These are phyloP conservation scores for Ustilago lituana DNA, from an alignment of 1,284 basidiomycete species.

Conservation along the genomic window DNA sequence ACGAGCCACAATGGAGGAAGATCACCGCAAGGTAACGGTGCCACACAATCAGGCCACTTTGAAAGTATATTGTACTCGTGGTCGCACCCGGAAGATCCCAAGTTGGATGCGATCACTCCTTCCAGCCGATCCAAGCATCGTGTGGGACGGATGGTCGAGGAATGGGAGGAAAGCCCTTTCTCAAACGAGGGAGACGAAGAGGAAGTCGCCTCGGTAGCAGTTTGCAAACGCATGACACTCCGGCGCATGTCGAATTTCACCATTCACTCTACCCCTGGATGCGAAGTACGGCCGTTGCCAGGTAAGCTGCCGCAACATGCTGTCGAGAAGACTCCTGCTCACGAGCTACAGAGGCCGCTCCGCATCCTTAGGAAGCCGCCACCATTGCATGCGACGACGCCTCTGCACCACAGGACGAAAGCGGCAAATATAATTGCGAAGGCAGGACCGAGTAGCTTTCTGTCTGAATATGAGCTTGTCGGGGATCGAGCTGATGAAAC, in stretches of 20 bases:
- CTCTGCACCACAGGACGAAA: too few relatives aligned
- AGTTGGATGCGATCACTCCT: not conserved
- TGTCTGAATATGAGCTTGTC: too few relatives aligned
- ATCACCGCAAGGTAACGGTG: not conserved
- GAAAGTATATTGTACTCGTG: not conserved
- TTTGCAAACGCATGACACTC: slow-evolving; percentile 17
- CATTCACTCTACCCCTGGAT: slow-evolving; percentile 5
- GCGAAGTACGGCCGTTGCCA: not conserved
- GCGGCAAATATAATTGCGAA: too few relatives aligned
- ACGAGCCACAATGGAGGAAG: not conserved
- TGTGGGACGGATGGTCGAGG: slow-evolving; percentile 4
- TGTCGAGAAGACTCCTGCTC: not conserved
- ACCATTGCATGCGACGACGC: too few relatives aligned
- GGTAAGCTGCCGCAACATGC: slow-evolving; percentile 1
- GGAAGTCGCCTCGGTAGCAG: slow-evolving; percentile 22
- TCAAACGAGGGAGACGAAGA: slow-evolving; percentile 20
- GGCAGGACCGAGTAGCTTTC: too few relatives aligned
- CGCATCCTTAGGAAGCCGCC: too few relatives aligned
- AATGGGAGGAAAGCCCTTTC: slow-evolving; percentile 5
- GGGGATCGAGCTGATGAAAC: too few relatives aligned
- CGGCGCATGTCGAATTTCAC: slow-evolving; percentile 20
- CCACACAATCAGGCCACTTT: not conserved
- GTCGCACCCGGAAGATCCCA: not conserved
- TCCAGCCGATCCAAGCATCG: not conserved
- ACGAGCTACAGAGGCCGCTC: too few relatives aligned